phyloP scores from a whole-genome alignment of 805 yeast genomes.

The Ogataea trehaloabstinens region DNA sequence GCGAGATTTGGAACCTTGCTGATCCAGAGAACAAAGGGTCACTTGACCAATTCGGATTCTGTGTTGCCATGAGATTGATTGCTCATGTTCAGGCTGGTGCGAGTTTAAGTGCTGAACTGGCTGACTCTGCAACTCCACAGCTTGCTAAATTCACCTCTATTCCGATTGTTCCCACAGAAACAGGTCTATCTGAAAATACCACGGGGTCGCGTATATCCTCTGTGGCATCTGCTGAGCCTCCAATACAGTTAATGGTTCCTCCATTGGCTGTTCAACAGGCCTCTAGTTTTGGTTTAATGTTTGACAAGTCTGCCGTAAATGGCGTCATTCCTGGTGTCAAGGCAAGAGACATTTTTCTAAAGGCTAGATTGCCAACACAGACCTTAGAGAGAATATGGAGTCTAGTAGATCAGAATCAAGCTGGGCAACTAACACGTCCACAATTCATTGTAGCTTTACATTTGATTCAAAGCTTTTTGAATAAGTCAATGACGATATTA shows the following conservation, averaged over 20 bases:
- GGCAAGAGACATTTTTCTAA: conserved; percentile 83
- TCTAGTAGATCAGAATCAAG: conserved; percentile 71
- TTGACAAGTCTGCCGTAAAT: conserved; percentile 60
- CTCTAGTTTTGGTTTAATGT: conserved; percentile 65
- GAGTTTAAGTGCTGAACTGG: conserved; percentile 50
- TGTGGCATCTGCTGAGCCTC: conserved; percentile 29
- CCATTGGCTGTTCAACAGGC: conserved; percentile 57
- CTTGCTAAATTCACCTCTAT: conserved; percentile 56
- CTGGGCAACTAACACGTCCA: conserved; percentile 68
- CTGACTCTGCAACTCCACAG: conserved; percentile 51
- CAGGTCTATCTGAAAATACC: conserved; percentile 22
- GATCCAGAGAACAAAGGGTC: conserved; percentile 87
- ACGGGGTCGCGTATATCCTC: conserved; percentile 36
- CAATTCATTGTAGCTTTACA: conserved; percentile 95
- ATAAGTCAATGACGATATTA: conserved; percentile 51
- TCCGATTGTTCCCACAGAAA: conserved; percentile 35
- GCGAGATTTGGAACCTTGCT: conserved; percentile 94
- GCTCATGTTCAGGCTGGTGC: conserved; percentile 82
- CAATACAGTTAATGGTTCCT: conserved; percentile 40
- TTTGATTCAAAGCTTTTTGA: conserved; percentile 77
- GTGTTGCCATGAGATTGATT: conserved; percentile 82
- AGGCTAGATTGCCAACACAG: conserved; percentile 79
- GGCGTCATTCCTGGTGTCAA: conserved; percentile 66
- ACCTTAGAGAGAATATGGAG: conserved; percentile 86
- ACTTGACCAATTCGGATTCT: conserved; percentile 75